These are phyloP conservation scores for Drechslera avenae DNA, from an alignment of 2,329 filamentous ascomycete species.

Conservation along the genomic window DNA sequence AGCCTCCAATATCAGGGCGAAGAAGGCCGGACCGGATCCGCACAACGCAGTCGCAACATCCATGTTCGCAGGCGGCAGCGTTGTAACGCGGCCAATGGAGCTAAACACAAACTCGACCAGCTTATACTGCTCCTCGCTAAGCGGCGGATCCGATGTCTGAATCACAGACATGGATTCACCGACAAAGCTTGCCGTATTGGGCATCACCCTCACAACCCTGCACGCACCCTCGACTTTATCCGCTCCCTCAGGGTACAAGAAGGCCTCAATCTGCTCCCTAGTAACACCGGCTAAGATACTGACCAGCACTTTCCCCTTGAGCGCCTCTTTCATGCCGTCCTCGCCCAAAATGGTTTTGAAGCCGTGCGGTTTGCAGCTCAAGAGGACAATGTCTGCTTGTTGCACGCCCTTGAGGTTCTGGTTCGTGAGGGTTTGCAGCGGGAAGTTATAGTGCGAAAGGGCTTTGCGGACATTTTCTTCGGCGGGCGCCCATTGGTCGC, in stretches of 20 bases:
- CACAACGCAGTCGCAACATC: slow-evolving; percentile 75
- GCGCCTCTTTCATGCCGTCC: slow-evolving; percentile 71
- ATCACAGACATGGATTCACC: slow-evolving; percentile 82
- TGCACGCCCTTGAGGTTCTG: slow-evolving; percentile 72
- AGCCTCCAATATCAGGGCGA: slow-evolving; percentile 74
- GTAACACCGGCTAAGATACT: slow-evolving; percentile 81
- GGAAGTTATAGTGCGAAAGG: slow-evolving; percentile 66
- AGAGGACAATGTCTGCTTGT: slow-evolving; percentile 73
- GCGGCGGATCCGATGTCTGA: slow-evolving; percentile 63
- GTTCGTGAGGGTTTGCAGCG: slow-evolving; percentile 70
- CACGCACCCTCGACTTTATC: slow-evolving; percentile 54
- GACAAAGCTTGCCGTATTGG: slow-evolving; percentile 80
- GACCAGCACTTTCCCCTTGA: slow-evolving; percentile 80
- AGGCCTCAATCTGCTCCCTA: slow-evolving; percentile 68
- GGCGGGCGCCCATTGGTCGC: slow-evolving; percentile 72
- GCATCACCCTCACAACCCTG: slow-evolving; percentile 78
- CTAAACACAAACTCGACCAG: slow-evolving; percentile 79
- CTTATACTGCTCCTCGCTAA: slow-evolving; percentile 58
- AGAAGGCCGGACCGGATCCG: slow-evolving; percentile 77
- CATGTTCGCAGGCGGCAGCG: slow-evolving; percentile 70
- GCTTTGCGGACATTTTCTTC: slow-evolving; percentile 70
- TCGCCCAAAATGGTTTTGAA: slow-evolving; percentile 70
- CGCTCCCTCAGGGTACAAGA: slow-evolving; percentile 62
- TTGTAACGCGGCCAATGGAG: slow-evolving; percentile 72
- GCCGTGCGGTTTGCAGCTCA: slow-evolving; percentile 82